Evolutionary conservation across 129 eudicot genomes (phyloP), one percentile per base, ranked within the genome.

Genomic region (Centrapalus pauciflorus): DNA sequence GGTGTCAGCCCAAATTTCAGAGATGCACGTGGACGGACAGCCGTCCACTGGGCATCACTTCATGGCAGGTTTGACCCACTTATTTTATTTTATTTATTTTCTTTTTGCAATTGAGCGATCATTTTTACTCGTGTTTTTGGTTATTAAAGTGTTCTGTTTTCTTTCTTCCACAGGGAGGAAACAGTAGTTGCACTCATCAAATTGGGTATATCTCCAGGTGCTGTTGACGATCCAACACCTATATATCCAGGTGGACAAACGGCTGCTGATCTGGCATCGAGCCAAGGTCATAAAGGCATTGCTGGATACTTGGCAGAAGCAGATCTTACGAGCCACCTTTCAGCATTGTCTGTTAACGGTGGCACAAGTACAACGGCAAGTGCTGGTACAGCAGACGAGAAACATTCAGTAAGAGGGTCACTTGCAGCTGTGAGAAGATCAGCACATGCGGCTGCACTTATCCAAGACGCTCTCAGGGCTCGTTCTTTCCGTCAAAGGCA

Each of bases 1-100:
- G 83, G 83, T 28, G 55, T 79, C 48, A 67, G 68, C 68, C 66
- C 74, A 16, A 67, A 73, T 73, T 79, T 73, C 49, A 61, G 83
- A 67, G 83, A 79, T 55, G 7, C 58, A 5, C 37, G 19, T 16
- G 83, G 83, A 63, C 55, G 37, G 83, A 79, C 83, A 5, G 83
- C 83, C 4, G 75, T 79, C 30, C 83, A 79, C 55, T 79, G 83
- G 83, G 83, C 83, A 9, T 41, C 83, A 32, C 41, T 38, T 60
- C 43, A 61, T 73, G 83, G 83, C 46, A 79, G 83, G 83, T 78
- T 13, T 19, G 71, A 19, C 38, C 19, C 16, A 52, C 29, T 29
- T 26, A 29, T 45, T 25, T 21, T 13, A 27, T 35, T 16, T 33
- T 16, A 20, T 25, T 35, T 27, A 6, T 14, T 33, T 3, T 25